Percentiles rank a stretch among this genome's conserved stretches.
phyloP scores from a whole-genome alignment of 768 basidiomycete genomes.

The Suillus discolor region DNA sequence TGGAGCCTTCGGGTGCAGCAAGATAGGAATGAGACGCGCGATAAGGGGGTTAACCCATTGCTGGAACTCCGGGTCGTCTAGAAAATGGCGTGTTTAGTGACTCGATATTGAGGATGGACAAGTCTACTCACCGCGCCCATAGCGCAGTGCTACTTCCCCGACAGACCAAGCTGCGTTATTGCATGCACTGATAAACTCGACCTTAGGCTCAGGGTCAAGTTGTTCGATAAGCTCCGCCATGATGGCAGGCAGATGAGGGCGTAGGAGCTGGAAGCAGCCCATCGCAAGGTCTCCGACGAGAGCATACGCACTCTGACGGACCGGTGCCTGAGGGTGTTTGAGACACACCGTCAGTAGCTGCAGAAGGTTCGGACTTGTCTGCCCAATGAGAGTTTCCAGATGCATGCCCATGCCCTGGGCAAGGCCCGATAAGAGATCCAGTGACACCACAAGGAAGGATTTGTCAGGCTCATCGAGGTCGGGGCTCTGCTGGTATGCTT shows the following conservation, averaged over 20 bases:
- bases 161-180: constrained; percentile 99
- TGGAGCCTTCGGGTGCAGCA: constrained; percentile 90
- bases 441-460: constrained; percentile 95
- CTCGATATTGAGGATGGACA: constrained; percentile 2
- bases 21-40: constrained; percentile 86
- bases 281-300: constrained; percentile 98
- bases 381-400: constrained; percentile 72
- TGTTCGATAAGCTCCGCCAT: constrained; percentile 90
- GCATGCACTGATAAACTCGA: constrained; percentile 94
- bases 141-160: constrained; percentile 94
- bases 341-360: constrained; percentile 84
- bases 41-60: constrained; percentile 91
- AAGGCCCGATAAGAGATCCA: constrained; percentile 95
- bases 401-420: constrained; percentile 89
- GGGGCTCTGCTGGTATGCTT: constrained; percentile 84
- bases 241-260: constrained; percentile 84
- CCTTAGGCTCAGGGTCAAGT: constrained; percentile 90
- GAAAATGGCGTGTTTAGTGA: constrained; percentile 14
- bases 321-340: constrained; percentile 94
- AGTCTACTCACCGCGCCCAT: constrained; percentile 66
- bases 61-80: constrained; percentile 85
- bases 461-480: constrained; percentile 95
- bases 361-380: constrained; percentile 76
- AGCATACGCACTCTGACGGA: constrained; percentile 97
- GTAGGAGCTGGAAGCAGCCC: constrained; percentile 86